Conservation (phyloP, 192 early-diverging fungal genomes). For the Entophlyctis helioformis region DNA sequence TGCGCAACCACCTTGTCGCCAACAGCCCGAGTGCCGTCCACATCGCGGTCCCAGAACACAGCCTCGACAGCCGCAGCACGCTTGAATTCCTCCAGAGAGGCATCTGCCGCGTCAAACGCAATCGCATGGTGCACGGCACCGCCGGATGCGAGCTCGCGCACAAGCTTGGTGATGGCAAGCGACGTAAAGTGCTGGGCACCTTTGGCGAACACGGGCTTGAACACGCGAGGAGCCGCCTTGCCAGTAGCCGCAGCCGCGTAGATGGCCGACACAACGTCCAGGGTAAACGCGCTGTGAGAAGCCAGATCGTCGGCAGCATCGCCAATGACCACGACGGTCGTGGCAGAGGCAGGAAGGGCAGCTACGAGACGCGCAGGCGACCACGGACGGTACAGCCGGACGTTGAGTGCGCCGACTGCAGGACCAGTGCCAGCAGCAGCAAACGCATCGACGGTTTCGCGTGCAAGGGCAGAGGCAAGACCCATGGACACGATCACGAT, state of each 20-base stretch:
- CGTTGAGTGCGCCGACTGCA: conserved; percentile 61
- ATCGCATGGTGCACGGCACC: conserved; percentile 19
- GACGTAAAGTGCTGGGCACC: conserved; percentile 2
- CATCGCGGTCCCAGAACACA: conserved; percentile 49
- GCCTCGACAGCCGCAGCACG: too few relatives aligned
- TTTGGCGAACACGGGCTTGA: conserved; percentile 12
- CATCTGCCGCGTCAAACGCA: too few relatives aligned
- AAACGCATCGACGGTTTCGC: conserved; percentile 33
- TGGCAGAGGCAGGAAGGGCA: conserved; percentile 53
- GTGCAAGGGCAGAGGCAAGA: conserved; percentile 34
- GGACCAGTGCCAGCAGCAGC: conserved; percentile 13
- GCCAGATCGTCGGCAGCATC: conserved; percentile 33
- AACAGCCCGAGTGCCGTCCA: conserved; percentile 38
- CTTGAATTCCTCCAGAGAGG: too few relatives aligned
- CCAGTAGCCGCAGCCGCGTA: conserved; percentile 35
- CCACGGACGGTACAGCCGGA: conserved; percentile 81
- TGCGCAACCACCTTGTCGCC: conserved; percentile 33
- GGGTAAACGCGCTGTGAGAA: conserved; percentile 53
- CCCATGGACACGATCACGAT: conserved; percentile 72
- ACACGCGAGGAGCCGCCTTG: conserved; percentile 24
- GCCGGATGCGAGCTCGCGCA: conserved; percentile 1
- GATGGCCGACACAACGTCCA: conserved; percentile 64
- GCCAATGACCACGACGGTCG: conserved; percentile 64
- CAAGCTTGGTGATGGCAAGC: neutral
- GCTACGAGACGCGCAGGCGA: conserved; percentile 55